Percentiles rank a stretch among this genome's conserved stretches.
phyloP scores from a whole-genome alignment of 2,329 filamentous ascomycete species.

The Aspergillus piperis region DNA sequence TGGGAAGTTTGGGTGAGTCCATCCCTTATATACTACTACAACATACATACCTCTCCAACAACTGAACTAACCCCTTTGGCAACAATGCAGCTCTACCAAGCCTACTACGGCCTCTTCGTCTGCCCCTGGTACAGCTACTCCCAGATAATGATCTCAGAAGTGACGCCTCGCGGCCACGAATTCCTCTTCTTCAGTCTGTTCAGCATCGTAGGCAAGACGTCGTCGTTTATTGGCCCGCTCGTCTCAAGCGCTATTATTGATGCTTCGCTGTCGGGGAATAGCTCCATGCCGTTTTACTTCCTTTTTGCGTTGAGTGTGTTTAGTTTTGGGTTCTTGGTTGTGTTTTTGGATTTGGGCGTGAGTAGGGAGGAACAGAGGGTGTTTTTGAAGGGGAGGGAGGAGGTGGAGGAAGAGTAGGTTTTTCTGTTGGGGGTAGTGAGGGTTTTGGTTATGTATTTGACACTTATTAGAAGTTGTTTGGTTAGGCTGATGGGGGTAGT shows the following conservation, averaged over 20 bases:
- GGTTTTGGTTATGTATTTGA: no score
- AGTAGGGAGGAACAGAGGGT: conserved; percentile 60
- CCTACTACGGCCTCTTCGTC: conserved; percentile 66
- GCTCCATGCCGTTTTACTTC: conserved; percentile 67
- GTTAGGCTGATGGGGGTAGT: not conserved
- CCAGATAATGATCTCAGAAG: conserved; percentile 70
- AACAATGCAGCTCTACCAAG: conserved; percentile 42
- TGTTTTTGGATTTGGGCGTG: conserved; percentile 63
- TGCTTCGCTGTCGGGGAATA: conserved; percentile 55
- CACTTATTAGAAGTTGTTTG: not conserved
- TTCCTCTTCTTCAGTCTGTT: conserved; percentile 71
- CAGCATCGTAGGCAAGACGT: conserved; percentile 68
- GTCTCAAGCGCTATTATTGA: conserved; percentile 72
- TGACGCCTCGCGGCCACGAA: conserved; percentile 68
- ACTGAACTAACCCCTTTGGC: no score
- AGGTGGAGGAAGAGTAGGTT: not conserved
- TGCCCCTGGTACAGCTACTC: conserved; percentile 72
- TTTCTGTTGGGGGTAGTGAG: no score
- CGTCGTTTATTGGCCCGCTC: conserved; percentile 67
- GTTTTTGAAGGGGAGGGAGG: conserved; percentile 48
- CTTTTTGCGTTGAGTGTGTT: conserved; percentile 60
- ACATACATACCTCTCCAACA: not conserved
- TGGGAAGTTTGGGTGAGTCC: conserved; percentile 54
- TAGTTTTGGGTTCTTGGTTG: conserved; percentile 56
- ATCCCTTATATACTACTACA: not conserved